Percentiles rank a stretch among this genome's conserved stretches.
Conservation (phyloP, 805 yeast genomes). For the Ogataea philodendri region DNA sequence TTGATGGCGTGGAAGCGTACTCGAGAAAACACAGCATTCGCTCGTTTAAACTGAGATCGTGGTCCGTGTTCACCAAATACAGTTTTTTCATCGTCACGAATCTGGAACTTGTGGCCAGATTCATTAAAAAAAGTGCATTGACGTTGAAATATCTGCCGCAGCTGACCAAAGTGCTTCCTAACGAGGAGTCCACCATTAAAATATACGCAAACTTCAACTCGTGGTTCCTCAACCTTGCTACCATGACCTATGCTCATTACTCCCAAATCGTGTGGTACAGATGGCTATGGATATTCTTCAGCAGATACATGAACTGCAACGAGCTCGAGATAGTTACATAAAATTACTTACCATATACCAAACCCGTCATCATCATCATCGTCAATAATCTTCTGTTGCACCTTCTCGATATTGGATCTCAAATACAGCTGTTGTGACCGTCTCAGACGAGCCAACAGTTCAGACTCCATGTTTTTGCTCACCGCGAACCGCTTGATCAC, state of each 20-base stretch:
- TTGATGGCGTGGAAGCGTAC: conserved; percentile 46
- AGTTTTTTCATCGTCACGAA: conserved; percentile 45
- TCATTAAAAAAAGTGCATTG: conserved; percentile 5
- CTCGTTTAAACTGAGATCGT: conserved; percentile 33
- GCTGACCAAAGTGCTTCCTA: neutral
- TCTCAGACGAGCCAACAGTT: conserved; percentile 15
- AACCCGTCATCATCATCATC: conserved; percentile 33
- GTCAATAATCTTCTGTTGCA: conserved; percentile 8
- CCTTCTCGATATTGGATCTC: conserved; percentile 12
- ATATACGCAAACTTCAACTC: conserved; percentile 40
- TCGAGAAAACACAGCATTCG: conserved; percentile 13
- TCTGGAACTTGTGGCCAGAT: conserved; percentile 32
- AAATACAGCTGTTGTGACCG: conserved; percentile 22
- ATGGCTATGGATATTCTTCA: conserved; percentile 77
- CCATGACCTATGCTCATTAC: conserved; percentile 79
- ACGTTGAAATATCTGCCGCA: neutral
- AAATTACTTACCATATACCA: conserved; percentile 26
- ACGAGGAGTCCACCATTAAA: conserved; percentile 30
- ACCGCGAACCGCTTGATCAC: conserved; percentile 29
- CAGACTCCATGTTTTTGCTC: conserved; percentile 22
- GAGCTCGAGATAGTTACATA: conserved; percentile 44
- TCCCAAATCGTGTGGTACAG: conserved; percentile 97
- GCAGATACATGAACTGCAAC: conserved; percentile 76
- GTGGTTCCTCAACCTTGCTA: conserved; percentile 47
- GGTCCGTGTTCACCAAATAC: conserved; percentile 44